Evolutionary conservation across 2,329 filamentous ascomycete species (phyloP), one percentile per base, ranked within the genome.

Genomic region (Bisporella sp.): DNA sequence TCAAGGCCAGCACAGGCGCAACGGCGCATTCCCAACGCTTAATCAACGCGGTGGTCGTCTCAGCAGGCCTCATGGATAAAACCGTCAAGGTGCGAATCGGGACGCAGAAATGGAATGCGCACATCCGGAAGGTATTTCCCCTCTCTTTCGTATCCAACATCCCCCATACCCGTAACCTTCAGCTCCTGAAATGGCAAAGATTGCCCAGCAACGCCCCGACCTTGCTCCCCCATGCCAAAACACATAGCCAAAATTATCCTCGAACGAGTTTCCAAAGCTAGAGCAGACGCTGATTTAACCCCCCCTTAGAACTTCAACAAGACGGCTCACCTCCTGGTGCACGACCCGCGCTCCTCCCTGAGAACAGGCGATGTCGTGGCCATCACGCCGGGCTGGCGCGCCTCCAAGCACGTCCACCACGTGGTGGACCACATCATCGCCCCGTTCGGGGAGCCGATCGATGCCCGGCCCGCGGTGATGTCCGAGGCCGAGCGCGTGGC

Each of bases 41-140:
- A 21, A 57, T 63, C 21, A 63, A 59, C 45, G 64, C 63, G 55
- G 80, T 92, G 40, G 88, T 92, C 29, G 79, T 91, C 46, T 89
- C 86, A 41, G 82, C 87, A 5, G 88, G 87, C 21, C 76, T 84
- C 52, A 90, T 90, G 84, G 71, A 81, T 52, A 87, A 84, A 69
- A 90, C 87, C 3, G 85, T 90, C 51, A 90, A 87, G 69, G 87
- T 91, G 55, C 79, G 82, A 57, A 76, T 91, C 11, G 83, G 85
- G 47, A 78, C 76, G 11, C 79, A 83, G 64, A 77, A 80, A 64
- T 92, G 85, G 84, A 87, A 91, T 65, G 77, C 76, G 52, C 74
- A 77, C 55, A 78, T 92, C 49, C 76, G 82, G 65, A 92, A 92
- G 75, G 87, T 88, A 66, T 12, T 4, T 4, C 11, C 3, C 35